Evolutionary conservation across 129 eudicot species (phyloP).

Genomic region (Deinandra increscens): DNA sequence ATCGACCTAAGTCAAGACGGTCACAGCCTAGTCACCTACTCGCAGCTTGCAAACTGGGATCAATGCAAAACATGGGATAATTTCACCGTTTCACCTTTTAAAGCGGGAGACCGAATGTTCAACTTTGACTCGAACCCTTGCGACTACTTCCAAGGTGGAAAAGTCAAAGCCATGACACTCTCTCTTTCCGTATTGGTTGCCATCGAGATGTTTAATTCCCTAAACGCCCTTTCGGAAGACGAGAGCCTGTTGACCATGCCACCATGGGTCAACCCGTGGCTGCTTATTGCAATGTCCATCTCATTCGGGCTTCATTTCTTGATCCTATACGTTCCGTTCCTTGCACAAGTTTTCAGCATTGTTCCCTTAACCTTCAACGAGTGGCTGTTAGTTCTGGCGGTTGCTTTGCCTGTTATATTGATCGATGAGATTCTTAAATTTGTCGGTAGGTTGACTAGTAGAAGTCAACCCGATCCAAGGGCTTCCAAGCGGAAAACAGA

Average conservation of each 20-base stretch:
- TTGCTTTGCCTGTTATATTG: slow-evolving; percentile 81
- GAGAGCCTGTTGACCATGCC: slow-evolving; percentile 82
- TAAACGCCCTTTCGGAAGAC: slow-evolving; percentile 82
- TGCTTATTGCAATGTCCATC: slow-evolving; percentile 73
- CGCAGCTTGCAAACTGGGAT: slow-evolving; percentile 81
- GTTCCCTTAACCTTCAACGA: slow-evolving; percentile 84
- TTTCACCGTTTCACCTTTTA: slow-evolving; percentile 66
- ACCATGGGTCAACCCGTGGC: slow-evolving; percentile 95
- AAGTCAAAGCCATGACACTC: slow-evolving; percentile 82
- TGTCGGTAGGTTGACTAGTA: slow-evolving; percentile 56
- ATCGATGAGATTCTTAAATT: slow-evolving; percentile 91
- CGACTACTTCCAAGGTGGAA: slow-evolving; percentile 70
- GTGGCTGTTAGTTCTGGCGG: slow-evolving; percentile 77
- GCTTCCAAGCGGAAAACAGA: slow-evolving; percentile 38
- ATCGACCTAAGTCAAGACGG: slow-evolving; percentile 72
- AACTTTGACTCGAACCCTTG: slow-evolving; percentile 66
- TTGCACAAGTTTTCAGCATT: slow-evolving; percentile 74
- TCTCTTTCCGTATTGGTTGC: slow-evolving; percentile 79
- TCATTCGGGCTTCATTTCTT: slow-evolving; percentile 80
- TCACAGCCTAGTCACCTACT: slow-evolving; percentile 62
- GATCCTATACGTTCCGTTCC: slow-evolving; percentile 81
- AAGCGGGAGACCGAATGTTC: slow-evolving; percentile 47
- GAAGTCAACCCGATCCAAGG: slow-evolving; percentile 25
- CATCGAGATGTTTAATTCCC: slow-evolving; percentile 87
- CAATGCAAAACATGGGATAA: slow-evolving; percentile 67